Percentiles rank a stretch among this genome's conserved stretches.
Conservation (phyloP, 2,329 filamentous ascomycete species). For the Colletotrichum spinosum region DNA sequence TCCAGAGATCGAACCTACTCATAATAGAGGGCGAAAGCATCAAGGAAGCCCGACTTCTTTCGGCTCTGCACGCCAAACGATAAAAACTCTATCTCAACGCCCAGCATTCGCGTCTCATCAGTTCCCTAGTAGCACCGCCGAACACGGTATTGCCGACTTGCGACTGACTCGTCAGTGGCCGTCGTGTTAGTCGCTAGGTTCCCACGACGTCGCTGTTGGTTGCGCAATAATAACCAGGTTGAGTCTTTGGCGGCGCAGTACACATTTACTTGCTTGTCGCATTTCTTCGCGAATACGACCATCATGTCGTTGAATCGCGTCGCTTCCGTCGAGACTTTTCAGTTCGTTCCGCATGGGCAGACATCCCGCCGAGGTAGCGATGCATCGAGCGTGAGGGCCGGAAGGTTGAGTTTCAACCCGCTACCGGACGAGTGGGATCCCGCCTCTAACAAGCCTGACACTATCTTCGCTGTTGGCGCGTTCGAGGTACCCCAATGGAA, state of each 20-base stretch:
- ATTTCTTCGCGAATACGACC: neutral
- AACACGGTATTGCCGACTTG: neutral
- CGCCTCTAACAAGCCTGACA: constrained; percentile 51
- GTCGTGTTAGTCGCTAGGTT: neutral
- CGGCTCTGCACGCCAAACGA: neutral
- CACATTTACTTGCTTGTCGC: no score
- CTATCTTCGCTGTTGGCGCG: constrained; percentile 61
- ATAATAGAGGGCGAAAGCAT: neutral
- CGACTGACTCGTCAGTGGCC: neutral
- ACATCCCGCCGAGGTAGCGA: constrained; percentile 56
- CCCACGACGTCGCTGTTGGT: neutral
- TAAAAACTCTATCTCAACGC: neutral
- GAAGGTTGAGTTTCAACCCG: constrained; percentile 66
- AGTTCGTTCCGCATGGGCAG: constrained; percentile 52
- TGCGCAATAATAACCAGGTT: neutral
- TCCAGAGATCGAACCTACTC: neutral
- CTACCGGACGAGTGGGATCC: constrained; percentile 65
- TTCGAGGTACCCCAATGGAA: constrained; percentile 68
- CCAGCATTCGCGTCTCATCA: neutral
- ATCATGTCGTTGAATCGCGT: constrained; percentile 66
- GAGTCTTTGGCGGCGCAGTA: no score
- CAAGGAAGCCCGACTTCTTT: neutral
- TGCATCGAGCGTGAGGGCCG: constrained; percentile 58
- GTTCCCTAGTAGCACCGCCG: neutral
- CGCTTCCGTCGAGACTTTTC: constrained; percentile 64